phyloP scores from a whole-genome alignment of 2,329 filamentous ascomycete species.

The Raffaelea albimanens region DNA sequence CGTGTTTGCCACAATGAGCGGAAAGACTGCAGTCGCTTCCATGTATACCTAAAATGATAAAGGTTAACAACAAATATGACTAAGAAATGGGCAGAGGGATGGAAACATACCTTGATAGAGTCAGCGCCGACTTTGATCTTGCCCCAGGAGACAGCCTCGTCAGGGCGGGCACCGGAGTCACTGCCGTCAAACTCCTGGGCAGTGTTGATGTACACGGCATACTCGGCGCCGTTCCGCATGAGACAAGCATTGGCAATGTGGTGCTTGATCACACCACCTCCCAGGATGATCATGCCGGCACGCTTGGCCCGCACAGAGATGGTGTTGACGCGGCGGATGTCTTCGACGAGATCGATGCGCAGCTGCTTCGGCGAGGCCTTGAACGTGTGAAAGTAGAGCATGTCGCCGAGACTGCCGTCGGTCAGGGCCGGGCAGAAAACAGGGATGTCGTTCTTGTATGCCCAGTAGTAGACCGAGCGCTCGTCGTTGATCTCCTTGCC shows the following conservation, averaged over 20 bases:
- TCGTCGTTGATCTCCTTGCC: conserved; percentile 93
- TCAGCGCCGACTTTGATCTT: conserved; percentile 90
- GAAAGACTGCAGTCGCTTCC: conserved; percentile 56
- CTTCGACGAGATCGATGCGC: conserved; percentile 83
- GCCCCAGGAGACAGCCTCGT: conserved; percentile 97
- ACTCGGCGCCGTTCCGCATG: conserved; percentile 96
- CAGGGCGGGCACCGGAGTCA: conserved; percentile 86
- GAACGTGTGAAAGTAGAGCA: conserved; percentile 98
- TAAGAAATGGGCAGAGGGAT: not conserved
- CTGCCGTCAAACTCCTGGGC: conserved; percentile 96
- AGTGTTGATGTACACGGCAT: conserved; percentile 95
- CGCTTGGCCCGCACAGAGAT: conserved; percentile 79
- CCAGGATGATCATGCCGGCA: conserved; percentile 90
- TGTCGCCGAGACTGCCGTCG: conserved; percentile 90
- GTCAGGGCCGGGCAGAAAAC: conserved; percentile 95
- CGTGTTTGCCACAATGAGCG: conserved; percentile 57
- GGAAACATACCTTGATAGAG: conserved; percentile 66
- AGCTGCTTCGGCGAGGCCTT: conserved; percentile 75
- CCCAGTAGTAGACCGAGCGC: conserved; percentile 92
- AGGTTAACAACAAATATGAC: not conserved
- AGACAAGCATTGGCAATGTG: conserved; percentile 96
- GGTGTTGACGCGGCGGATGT: conserved; percentile 88
- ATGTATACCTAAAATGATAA: conserved; percentile 42
- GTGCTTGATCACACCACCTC: conserved; percentile 93
- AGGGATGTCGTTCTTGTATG: conserved; percentile 91